Evolutionary conservation across 345 rosid genomes (phyloP), one percentile per base, ranked within the genome.

Genomic region (Citropsis articulata): DNA sequence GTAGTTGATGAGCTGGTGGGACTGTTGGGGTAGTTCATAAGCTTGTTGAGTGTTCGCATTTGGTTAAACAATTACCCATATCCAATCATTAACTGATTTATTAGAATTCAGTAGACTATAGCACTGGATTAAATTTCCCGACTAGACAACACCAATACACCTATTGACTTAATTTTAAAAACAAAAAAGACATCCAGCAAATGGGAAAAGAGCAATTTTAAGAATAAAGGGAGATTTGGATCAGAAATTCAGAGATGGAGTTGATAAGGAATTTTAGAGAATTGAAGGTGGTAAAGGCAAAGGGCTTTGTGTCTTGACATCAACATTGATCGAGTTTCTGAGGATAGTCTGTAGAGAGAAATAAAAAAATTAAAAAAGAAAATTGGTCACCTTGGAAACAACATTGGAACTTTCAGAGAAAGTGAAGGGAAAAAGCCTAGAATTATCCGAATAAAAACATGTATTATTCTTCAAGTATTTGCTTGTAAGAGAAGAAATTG

Each of bases 21-120:
- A 12, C 18, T 13, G 16, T 72, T 45, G 53, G 18, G 18, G 18
- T 12, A 13, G 53, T 45, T 13, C 4, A 45, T 45, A 45, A 12
- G 18, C 53, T 45, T 45, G 53, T 45, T 45, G 18, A 45, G 53
- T 13, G 53, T 45, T 45, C 13, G 53, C 53, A 10, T 45, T 45
- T 89, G 79, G 88, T 86, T 55, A 86, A 77, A 75, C 97, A 87
- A 57, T 75, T 38, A 65, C 97, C 94, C 94, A 92, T 92, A 60
- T 69, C 71, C 53, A 62, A 22, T 28, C 9, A 28, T 19, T n/a
- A 62, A 38, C 9, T 30, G 22, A 36, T n/a, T 10, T 5, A 27
- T 25, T 30, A 61, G 65, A 27, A 61, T 61, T 61, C 65, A 61
- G 14, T 4, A 1, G 33, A 61, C 64, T 60, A 12, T 10, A 1